phyloP scores from a whole-genome alignment of 176 grass and related monocot genomes.

The Zoysia pacifica region DNA sequence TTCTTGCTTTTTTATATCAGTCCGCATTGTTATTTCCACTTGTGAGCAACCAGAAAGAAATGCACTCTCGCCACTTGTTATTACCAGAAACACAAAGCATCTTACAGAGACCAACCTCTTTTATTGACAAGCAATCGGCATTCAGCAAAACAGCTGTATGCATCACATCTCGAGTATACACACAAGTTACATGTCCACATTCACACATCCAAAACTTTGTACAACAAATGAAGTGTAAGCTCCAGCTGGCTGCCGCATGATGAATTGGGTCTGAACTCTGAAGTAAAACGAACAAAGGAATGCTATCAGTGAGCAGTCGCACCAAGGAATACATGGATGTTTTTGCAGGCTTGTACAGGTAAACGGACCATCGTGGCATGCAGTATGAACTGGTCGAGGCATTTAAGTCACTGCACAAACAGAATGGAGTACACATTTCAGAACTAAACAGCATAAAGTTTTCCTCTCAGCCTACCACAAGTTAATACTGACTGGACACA shows the following conservation, averaged over 20 bases:
- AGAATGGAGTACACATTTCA: not conserved
- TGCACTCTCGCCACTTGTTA: not conserved
- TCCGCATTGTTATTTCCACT: not conserved
- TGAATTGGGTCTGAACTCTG: not conserved
- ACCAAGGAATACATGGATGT: not conserved
- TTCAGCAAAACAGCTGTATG: not conserved
- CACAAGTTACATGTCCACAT: conserved; percentile 14
- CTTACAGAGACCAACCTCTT: not conserved
- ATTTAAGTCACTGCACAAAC: conserved; percentile 18
- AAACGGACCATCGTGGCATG: not conserved
- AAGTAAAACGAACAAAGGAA: conserved; percentile 12
- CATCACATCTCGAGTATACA: conserved; percentile 21
- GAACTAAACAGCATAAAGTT: not conserved
- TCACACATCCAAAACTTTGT: conserved; percentile 20
- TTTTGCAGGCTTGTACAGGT: conserved; percentile 1
- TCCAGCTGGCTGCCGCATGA: not conserved
- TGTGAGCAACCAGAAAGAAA: not conserved
- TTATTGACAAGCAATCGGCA: conserved; percentile 20
- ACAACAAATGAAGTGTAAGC: conserved; percentile 10
- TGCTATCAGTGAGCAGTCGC: not conserved
- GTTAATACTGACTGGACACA: not conserved
- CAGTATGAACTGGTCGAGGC: not conserved
- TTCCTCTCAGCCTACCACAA: not conserved
- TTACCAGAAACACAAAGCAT: not conserved
- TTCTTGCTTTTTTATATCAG: not conserved